phyloP scores from a whole-genome alignment of 345 rosid species.

The Excoecaria cochinchinensis region DNA sequence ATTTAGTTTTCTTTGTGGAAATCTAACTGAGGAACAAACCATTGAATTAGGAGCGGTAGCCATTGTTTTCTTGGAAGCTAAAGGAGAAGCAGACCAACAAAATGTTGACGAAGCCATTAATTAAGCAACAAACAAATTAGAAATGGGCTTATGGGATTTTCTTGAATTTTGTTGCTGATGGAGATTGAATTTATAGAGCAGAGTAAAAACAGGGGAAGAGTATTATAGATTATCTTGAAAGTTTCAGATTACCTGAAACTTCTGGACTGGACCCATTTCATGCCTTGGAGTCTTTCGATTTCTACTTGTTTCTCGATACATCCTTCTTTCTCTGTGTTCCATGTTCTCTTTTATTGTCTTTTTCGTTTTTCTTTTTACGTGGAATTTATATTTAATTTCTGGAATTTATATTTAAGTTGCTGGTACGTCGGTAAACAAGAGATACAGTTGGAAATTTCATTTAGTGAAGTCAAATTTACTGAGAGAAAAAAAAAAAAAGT shows the following conservation, averaged over 20 bases:
- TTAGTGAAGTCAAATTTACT: no score
- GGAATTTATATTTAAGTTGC: no score
- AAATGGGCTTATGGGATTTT: not conserved
- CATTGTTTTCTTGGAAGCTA: conserved; percentile 10
- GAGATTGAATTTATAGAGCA: not conserved
- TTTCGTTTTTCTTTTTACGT: no score
- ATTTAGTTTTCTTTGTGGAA: not conserved
- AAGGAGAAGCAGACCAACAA: conserved; percentile 29
- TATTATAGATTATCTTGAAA: conserved; percentile 33
- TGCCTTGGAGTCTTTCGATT: not conserved
- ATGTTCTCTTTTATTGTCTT: not conserved
- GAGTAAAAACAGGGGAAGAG: not conserved
- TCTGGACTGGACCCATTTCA: conserved; percentile 11
- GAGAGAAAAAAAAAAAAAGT: no score
- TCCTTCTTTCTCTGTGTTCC: not conserved
- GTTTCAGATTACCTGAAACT: not conserved
- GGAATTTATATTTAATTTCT: no score
- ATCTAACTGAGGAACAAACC: not conserved
- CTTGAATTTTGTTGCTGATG: not conserved
- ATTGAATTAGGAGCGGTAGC: conserved; percentile 7
- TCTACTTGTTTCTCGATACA: not conserved
- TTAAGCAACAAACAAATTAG: not conserved
- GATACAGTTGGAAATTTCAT: no score
- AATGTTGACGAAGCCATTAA: conserved; percentile 41
- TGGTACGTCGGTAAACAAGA: no score